Evolutionary conservation across 2,329 filamentous ascomycete species (phyloP).

Genomic region (Stemphylium lycopersici): DNA sequence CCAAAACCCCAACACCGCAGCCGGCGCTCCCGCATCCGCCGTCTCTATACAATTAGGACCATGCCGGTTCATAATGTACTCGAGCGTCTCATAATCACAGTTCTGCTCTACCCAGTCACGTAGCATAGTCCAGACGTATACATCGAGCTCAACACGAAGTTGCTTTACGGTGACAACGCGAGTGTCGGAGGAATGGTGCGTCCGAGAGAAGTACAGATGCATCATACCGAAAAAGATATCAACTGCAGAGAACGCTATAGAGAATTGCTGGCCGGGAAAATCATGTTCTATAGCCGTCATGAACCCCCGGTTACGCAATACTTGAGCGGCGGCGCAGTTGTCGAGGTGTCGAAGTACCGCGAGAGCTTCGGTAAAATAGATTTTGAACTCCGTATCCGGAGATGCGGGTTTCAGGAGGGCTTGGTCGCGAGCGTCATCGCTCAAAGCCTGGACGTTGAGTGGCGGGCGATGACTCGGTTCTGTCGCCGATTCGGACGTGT

Average conservation of each 20-base stretch:
- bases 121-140: conserved; percentile 10
- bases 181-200: neutral
- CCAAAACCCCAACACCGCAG: conserved; percentile 5
- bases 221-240: conserved; percentile 3
- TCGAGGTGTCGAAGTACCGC: neutral
- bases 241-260: no score
- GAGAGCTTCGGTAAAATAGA: neutral
- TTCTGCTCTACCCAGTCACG: conserved; percentile 1
- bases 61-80: no score
- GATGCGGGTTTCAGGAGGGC: neutral
- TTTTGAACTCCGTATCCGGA: neutral
- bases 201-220: conserved; percentile 11
- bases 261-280: no score
- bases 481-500: neutral
- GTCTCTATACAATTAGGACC: neutral
- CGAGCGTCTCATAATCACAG: neutral
- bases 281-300: no score
- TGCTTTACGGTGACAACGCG: neutral
- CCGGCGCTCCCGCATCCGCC: neutral
- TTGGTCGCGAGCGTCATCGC: neutral
- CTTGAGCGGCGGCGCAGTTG: no score
- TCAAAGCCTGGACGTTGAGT: neutral
- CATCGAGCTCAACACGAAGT: conserved; percentile 1
- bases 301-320: no score
- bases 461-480: neutral